Evolutionary conservation across 768 basidiomycete genomes (phyloP).

Genomic region (Holtermannia corniformis): DNA sequence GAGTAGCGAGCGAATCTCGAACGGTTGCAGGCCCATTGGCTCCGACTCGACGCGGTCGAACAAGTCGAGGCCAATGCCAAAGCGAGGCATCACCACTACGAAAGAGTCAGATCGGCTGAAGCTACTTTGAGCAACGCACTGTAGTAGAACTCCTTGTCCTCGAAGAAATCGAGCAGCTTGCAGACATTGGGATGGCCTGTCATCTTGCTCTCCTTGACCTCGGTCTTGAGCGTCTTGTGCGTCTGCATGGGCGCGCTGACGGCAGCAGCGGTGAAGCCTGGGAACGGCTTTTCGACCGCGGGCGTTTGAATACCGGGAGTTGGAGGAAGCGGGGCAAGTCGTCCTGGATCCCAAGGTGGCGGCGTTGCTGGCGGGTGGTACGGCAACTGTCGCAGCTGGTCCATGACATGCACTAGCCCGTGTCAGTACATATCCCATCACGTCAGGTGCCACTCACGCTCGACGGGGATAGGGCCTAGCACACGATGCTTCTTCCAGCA

Average conservation of each 20-base stretch:
- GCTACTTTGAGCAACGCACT: slow-evolving; percentile 32
- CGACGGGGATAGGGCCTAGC: slow-evolving; percentile 94
- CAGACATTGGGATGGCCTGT: slow-evolving; percentile 92
- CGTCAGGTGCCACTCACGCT: slow-evolving; percentile 62
- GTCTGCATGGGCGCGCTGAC: no score
- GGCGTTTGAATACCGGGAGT: neutral
- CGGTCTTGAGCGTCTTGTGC: slow-evolving; percentile 27
- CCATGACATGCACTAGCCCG: slow-evolving; percentile 40
- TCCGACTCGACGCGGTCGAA: slow-evolving; percentile 90
- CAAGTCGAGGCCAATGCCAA: slow-evolving; percentile 60
- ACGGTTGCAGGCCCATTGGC: slow-evolving; percentile 71
- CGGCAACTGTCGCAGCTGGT: slow-evolving; percentile 39
- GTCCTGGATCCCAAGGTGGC: slow-evolving; percentile 69
- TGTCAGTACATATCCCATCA: neutral
- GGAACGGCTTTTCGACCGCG: neutral
- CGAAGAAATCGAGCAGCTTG: slow-evolving; percentile 89
- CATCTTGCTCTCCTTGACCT: slow-evolving; percentile 22
- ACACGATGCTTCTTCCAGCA: slow-evolving; percentile 96
- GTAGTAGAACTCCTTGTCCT: slow-evolving; percentile 93
- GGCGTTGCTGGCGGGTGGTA: slow-evolving; percentile 56
- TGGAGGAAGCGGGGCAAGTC: slow-evolving; percentile 6
- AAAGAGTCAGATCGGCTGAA: neutral
- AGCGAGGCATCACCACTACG: slow-evolving; percentile 58
- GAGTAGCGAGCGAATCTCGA: slow-evolving; percentile 68
- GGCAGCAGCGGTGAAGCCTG: neutral